Base-by-base conservation (phyloP, 106 monocot genomes). In the Posidonia australis region DNA sequence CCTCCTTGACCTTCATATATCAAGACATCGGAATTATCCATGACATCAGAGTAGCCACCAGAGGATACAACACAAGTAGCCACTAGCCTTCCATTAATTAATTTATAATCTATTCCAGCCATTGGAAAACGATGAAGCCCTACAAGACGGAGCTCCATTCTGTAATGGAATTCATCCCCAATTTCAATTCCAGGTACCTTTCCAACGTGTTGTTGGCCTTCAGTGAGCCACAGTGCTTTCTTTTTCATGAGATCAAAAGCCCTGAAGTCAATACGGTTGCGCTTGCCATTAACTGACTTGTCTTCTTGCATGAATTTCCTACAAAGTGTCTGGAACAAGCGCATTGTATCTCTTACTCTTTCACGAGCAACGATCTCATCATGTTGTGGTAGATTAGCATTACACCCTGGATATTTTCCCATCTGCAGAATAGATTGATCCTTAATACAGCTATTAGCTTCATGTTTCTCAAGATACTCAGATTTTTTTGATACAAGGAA, bases 31-130 rank as follows among this genome's bases (percentile, higher is more conserved):
- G 79, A 57, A 46, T 68, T 60, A 1, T 58, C 41, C 51, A 65
- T 64, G 16, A 31, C 16, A 64, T 81, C 54, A 27, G 51, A 20
- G 63, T 71, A 74, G 19, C 70, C 14, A 5, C 67, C 67, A 25
- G 65, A 76, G 7, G 71, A 76, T 1, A 90, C 81, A n/a, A 92
- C 60, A 55, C 91, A 86, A n/a, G 77, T 28, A 54, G 91, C 84
- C 5, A 92, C 4, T 51, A 25, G 12, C 66, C 73, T 17, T 69
- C n/a, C 13, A 72, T 76, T 4, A 70, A n/a, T n/a, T n/a, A n/a
- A n/a, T n/a, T n/a, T 65, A 27, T 44, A 81, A 57, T 75, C 84
- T 28, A 92, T 68, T 41, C 73, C 64, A 4, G 58, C 71, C 18
- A 51, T 56, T 22, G 64, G 47, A 17, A 72, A 70, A 13, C 74